Percentiles rank a stretch among this genome's conserved stretches.
These are phyloP conservation scores for Trichoderma atroviride DNA, from an alignment of 2,329 filamentous ascomycete genomes.

Conservation along the genomic window DNA sequence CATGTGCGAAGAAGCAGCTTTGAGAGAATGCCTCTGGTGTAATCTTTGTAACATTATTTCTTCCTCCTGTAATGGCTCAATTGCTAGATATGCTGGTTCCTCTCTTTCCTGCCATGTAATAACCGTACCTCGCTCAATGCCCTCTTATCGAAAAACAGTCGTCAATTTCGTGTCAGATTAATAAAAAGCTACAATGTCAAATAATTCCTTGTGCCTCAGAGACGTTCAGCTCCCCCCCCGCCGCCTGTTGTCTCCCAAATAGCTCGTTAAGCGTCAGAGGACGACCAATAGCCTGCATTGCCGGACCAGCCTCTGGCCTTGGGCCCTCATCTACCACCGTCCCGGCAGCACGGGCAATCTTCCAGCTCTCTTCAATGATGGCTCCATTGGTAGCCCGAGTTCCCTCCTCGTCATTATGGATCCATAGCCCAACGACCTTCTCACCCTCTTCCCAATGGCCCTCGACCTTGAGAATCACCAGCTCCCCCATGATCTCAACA, in stretches of 20 bases:
- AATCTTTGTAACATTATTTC: neutral
- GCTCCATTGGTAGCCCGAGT: conserved; percentile 47
- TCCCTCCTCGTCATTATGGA: conserved; percentile 54
- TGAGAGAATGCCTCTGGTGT: neutral
- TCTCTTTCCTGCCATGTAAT: neutral
- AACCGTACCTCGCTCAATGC: neutral
- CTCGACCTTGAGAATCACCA: conserved; percentile 53
- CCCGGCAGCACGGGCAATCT: conserved; percentile 39
- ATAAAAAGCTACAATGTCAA: neutral
- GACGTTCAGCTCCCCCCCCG: conserved; percentile 5
- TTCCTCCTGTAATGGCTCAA: neutral
- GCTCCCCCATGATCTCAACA: conserved; percentile 63
- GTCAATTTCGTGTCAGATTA: neutral
- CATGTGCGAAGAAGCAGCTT: neutral
- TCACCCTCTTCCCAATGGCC: conserved; percentile 40
- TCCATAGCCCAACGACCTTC: conserved; percentile 57
- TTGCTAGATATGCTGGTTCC: neutral
- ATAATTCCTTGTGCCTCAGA: neutral
- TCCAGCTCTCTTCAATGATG: conserved; percentile 50
- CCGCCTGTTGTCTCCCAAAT: conserved; percentile 41
- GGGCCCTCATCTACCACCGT: conserved; percentile 36
- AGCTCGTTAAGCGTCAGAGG: conserved; percentile 51
- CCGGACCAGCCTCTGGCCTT: conserved; percentile 45
- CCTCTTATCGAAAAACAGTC: neutral
- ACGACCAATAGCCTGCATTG: conserved; percentile 49